Base-by-base conservation (phyloP, 2,329 filamentous ascomycete genomes). In the Lecanoromycetidae sp. region DNA sequence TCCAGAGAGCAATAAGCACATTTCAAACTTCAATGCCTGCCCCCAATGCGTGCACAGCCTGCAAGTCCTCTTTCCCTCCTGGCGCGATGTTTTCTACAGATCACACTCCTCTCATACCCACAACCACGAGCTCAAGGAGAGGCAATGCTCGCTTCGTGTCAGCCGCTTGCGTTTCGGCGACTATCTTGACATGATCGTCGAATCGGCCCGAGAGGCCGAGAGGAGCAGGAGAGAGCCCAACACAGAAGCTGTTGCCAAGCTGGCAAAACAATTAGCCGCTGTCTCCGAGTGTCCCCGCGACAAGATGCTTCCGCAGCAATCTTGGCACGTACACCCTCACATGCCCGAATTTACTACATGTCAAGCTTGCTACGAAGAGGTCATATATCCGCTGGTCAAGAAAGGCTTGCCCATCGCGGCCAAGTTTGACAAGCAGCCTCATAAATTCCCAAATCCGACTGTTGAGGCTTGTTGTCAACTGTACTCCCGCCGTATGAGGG, bases 281-380 rank as follows among this genome's bases (percentile, higher is more conserved):
- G 30, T 44, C 17, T 70, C 74, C 3, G 77, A 86, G 58, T 93
- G 86, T 59, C 68, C 69, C 17, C 72, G 77, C 27, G 78, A 84
- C 58, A 74, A 71, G n/a, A 70, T 77, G 4, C 64, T 82, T 2
- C 62, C 69, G n/a, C 73, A 77, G 46, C 74, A 71, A 10, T 68
- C 72, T 32, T 95, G 88, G 88, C 80, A 93, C 61, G 79, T 76
- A 46, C 86, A 93, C 61, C 77, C 83, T 1, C 71, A 76, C 12
- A 67, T 93, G 0, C 84, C 83, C 0, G 76, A 87, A 39, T 78
- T 94, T 57, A 87, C 83, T 1, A 81, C 94, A 3, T 96, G 88
- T 63, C 79, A 84, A 54, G 85, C 90, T 62, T 96, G 88, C 62
- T 94, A 84, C 60, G 76, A 85, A 13, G 79, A 86, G 19, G 75